Evolutionary conservation across 192 early-diverging fungal species (phyloP).

Genomic region (Geosiphon pyriformis): DNA sequence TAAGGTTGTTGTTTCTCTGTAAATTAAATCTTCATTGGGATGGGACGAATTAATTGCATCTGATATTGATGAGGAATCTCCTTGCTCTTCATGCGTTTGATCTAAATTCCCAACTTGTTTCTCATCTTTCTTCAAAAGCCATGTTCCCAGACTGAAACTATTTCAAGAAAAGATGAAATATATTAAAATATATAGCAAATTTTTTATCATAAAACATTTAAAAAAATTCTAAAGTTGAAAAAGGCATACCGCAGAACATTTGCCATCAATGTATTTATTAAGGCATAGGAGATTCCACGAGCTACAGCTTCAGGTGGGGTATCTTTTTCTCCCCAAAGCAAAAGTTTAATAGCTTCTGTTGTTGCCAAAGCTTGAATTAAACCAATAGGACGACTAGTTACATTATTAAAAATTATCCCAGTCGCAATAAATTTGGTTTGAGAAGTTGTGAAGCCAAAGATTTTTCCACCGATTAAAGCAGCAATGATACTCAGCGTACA

Average conservation of each 20-base stretch:
- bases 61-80: neutral
- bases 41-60: neutral
- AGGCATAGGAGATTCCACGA: conserved; percentile 22
- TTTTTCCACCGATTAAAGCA: conserved; percentile 21
- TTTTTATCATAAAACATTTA: neutral
- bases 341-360: conserved; percentile 14
- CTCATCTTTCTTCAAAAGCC: conserved; percentile 1
- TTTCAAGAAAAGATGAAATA: neutral
- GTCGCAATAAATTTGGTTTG: conserved; percentile 19
- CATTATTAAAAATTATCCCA: conserved; percentile 27
- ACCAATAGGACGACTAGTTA: conserved; percentile 20
- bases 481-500: neutral
- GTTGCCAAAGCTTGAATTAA: conserved; percentile 20
- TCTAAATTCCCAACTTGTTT: too few species aligned
- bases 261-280: conserved; percentile 15
- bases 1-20: too few species aligned
- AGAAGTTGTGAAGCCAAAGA: conserved; percentile 6
- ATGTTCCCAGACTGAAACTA: conserved; percentile 23
- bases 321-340: conserved; percentile 9
- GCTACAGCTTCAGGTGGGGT: neutral
- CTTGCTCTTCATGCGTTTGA: neutral
- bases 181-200: neutral
- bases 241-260: conserved; percentile 20
- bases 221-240: neutral
- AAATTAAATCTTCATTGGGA: too few species aligned